Conservation (phyloP, 495 filamentous ascomycete genomes). For the Talaromyces wortmannii region DNA sequence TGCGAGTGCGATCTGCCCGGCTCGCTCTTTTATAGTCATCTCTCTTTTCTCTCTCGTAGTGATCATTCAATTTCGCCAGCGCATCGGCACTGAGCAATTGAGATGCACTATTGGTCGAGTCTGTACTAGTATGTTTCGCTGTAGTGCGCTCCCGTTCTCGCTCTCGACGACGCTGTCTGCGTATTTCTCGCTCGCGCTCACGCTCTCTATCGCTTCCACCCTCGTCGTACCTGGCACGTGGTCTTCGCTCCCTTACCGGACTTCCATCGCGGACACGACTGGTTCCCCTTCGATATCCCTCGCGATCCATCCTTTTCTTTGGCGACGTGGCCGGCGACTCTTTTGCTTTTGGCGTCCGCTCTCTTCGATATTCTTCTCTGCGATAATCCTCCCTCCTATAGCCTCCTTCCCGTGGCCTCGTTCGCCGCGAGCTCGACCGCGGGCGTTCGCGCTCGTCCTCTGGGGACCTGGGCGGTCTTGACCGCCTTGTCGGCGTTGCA, state of each 20-base stretch:
- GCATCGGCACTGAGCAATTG: slow-evolving; percentile 43
- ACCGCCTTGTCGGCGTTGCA: background rate
- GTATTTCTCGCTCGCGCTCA: slow-evolving; percentile 8
- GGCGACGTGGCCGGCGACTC: slow-evolving; percentile 29
- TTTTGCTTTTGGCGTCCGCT: slow-evolving; percentile 22
- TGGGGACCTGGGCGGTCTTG: background rate
- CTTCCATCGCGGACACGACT: slow-evolving; percentile 12
- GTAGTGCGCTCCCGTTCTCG: slow-evolving; percentile 12
- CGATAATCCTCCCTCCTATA: background rate
- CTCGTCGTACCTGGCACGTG: slow-evolving; percentile 2
- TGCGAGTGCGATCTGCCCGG: slow-evolving; percentile 17
- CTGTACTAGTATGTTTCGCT: slow-evolving; percentile 30
- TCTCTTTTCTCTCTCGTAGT: slow-evolving; percentile 38
- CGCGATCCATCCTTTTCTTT: slow-evolving; percentile 22
- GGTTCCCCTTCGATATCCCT: slow-evolving; percentile 15
- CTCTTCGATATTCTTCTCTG: slow-evolving; percentile 11
- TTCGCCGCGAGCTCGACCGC: background rate
- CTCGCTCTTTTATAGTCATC: slow-evolving; percentile 20
- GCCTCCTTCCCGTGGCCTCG: background rate
- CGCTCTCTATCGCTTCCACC: slow-evolving; percentile 1
- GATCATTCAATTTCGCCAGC: slow-evolving; percentile 53
- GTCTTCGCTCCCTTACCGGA: slow-evolving; percentile 16
- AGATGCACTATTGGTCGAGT: slow-evolving; percentile 32
- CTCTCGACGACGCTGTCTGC: slow-evolving; percentile 11
- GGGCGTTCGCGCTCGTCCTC: background rate